Base-by-base conservation (phyloP, 78 protist genomes). In the Dictyostelium brefeldianum region DNA sequence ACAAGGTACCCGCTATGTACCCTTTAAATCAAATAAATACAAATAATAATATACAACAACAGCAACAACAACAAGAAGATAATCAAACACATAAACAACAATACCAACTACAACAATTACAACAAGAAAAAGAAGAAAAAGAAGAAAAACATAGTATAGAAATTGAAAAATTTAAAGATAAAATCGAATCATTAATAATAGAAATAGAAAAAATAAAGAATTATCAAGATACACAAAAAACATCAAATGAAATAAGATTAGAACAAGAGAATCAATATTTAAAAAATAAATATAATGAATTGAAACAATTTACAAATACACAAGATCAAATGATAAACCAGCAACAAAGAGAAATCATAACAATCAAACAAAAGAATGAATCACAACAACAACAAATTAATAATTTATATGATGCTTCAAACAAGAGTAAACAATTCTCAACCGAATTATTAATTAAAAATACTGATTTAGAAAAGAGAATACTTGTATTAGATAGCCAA, bases 11-110 rank as follows among this genome's bases (percentile, higher is more conserved):
- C 0, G 48, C 27, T 17, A 67, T 27, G 17, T 67, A 31, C 5
- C 75, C 75, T 4, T 67, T 67, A 67, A 31, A 67, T 67, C 27
- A 67, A 67, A 67, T 67, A 31, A 67, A 67, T 67, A 67, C 15
- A 27, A n/a, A 62, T 11, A 20, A 65, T n/a, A n/a, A n/a, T n/a
- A n/a, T n/a, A n/a, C n/a, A n/a, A n/a, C n/a, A n/a, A n/a, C n/a
- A n/a, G n/a, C n/a, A n/a, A n/a, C n/a, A n/a, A 29, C 22, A 27
- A 65, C 20, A 8, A 29, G 75, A 15, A 31, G 29, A 67, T 65
- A 65, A 67, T 17, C 12, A 27, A 25, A 67, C 48, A 67, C 48
- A 31, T 4, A 11, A 67, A 67, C 5, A 29, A 41, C 25, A n/a
- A n/a, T n/a, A 64, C 17, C 10, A 7, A 22, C 12, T 27, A 64